Evolutionary conservation across 2,329 filamentous ascomycete genomes (phyloP).

Genomic region (Biscogniauxia marginata): DNA sequence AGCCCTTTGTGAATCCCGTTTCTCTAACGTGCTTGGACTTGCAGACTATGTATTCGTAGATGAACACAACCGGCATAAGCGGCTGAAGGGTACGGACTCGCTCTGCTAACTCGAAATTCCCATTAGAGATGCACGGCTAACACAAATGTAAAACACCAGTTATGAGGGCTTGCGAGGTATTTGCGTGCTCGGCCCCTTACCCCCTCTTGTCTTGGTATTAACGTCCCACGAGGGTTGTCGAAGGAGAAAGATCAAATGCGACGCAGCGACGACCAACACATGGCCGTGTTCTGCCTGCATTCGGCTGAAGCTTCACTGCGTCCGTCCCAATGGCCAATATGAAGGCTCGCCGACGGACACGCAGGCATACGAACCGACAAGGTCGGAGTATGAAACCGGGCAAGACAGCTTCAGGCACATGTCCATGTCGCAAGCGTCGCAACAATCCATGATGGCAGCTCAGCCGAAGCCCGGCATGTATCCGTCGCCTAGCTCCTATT

Average conservation of each 20-base stretch:
- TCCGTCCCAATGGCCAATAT: slow-evolving; percentile 80
- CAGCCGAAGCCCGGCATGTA: slow-evolving; percentile 48
- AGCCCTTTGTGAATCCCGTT: slow-evolving; percentile 5
- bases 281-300: slow-evolving; percentile 97
- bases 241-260: slow-evolving; percentile 95
- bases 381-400: slow-evolving; percentile 41
- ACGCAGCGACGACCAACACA: slow-evolving; percentile 92
- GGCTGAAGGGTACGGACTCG: slow-evolving; percentile 73
- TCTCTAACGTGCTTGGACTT: slow-evolving; percentile 17
- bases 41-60: slow-evolving; percentile 98
- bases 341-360: slow-evolving; percentile 53
- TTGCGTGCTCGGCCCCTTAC: not conserved
- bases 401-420: slow-evolving; percentile 53
- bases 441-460: slow-evolving; percentile 43
- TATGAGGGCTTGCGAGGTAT: slow-evolving; percentile 79
- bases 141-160: slow-evolving; percentile 51
- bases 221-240: slow-evolving; percentile 70
- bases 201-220: not conserved
- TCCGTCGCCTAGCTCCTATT: slow-evolving; percentile 48
- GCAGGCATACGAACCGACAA: slow-evolving; percentile 50
- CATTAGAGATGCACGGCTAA: slow-evolving; percentile 16
- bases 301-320: slow-evolving; percentile 86
- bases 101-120: slow-evolving; percentile 1
- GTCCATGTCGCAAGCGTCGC: slow-evolving; percentile 45
- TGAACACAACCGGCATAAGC: slow-evolving; percentile 96